Conservation (phyloP, 2,329 filamentous ascomycete species). For the Cladophialophora immunda region DNA sequence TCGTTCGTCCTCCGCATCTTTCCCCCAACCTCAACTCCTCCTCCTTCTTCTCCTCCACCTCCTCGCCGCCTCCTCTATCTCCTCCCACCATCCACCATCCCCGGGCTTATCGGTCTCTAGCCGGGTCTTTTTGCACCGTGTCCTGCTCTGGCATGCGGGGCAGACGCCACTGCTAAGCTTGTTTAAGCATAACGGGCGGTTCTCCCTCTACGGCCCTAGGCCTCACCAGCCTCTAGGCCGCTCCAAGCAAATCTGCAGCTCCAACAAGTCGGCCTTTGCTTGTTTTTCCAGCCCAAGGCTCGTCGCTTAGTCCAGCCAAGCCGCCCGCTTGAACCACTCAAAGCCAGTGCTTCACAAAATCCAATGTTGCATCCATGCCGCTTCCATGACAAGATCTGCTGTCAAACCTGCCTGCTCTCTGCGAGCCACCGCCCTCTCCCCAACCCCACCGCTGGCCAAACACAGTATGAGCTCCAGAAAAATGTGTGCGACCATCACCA, state of each 20-base stretch:
- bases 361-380: background rate
- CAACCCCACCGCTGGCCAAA: conserved; percentile 14
- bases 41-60: background rate
- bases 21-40: background rate
- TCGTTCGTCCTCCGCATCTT: background rate
- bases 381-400: conserved; percentile 1
- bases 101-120: background rate
- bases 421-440: background rate
- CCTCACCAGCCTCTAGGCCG: background rate
- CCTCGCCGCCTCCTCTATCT: background rate
- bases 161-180: conserved; percentile 14
- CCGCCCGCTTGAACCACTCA: background rate
- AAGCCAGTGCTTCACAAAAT: background rate
- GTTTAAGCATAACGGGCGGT: conserved; percentile 10
- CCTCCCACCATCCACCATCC: background rate
- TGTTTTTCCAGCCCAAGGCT: background rate
- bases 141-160: background rate
- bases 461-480: conserved; percentile 4
- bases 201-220: background rate
- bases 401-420: conserved; percentile 3
- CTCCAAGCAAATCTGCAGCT: background rate
- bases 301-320: background rate
- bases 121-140: background rate
- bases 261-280: background rate
- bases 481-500: background rate